These are phyloP conservation scores for Penicillium crystallinum DNA, from an alignment of 495 filamentous ascomycete species.

Conservation along the genomic window DNA sequence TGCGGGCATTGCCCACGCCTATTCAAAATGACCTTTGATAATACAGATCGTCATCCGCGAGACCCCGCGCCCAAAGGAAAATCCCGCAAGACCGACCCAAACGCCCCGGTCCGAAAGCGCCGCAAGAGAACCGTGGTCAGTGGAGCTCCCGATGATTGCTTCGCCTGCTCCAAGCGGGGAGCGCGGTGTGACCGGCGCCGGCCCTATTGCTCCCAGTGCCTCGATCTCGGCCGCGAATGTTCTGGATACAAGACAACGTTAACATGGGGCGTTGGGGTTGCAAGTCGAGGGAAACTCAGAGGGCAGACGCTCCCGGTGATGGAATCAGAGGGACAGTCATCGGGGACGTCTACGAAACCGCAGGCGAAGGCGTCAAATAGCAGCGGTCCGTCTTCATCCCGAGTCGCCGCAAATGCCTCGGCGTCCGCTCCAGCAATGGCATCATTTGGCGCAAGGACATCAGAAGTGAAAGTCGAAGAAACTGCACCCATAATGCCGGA, in stretches of 20 bases:
- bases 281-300: slow-evolving; percentile 90
- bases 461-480: slow-evolving; percentile 1
- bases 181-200: slow-evolving; percentile 85
- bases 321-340: slow-evolving; percentile 21
- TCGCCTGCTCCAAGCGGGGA: slow-evolving; percentile 79
- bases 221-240: slow-evolving; percentile 88
- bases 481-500: slow-evolving; percentile 7
- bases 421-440: slow-evolving; percentile 1
- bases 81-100: slow-evolving; percentile 25
- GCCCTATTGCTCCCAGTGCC: slow-evolving; percentile 92
- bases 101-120: slow-evolving; percentile 57
- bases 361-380: slow-evolving; percentile 10
- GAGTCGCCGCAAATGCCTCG: slow-evolving; percentile 9
- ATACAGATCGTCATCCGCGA: slow-evolving; percentile 5
- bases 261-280: slow-evolving; percentile 97
- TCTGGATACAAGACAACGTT: slow-evolving; percentile 95
- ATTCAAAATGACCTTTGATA: slow-evolving; percentile 17
- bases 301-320: slow-evolving; percentile 80
- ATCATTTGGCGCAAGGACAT: neutral
- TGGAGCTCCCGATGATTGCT: slow-evolving; percentile 93
- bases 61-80: slow-evolving; percentile 25
- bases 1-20: slow-evolving; percentile 7
- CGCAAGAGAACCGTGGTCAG: slow-evolving; percentile 82
- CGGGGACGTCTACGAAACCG: slow-evolving; percentile 13
- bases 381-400: slow-evolving; percentile 13